A percentile compares a stretch with the other conserved stretches of the same genome.
Conservation (phyloP, 1,284 basidiomycete species). For the Moesziomyces sp. region DNA sequence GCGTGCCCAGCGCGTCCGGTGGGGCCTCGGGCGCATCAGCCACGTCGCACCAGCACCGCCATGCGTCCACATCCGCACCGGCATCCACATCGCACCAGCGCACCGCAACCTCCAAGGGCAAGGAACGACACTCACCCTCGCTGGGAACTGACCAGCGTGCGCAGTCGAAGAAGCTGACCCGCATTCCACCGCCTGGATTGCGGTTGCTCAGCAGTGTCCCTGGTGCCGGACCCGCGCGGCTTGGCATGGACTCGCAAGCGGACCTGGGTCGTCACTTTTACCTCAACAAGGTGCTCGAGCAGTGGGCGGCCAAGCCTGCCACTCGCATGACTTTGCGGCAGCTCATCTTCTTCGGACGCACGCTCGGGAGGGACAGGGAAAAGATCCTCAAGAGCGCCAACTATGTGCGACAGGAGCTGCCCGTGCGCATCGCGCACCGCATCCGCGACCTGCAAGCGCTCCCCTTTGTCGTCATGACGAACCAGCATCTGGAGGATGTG, state of each 20-base stretch:
- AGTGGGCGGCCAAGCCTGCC: constrained; percentile 80
- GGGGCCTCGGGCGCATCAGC: neutral
- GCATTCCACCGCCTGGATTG: constrained; percentile 9
- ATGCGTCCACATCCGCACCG: constrained; percentile 11
- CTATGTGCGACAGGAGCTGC: constrained; percentile 87
- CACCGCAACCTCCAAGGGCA: constrained; percentile 16
- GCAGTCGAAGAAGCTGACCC: neutral
- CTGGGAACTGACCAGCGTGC: neutral
- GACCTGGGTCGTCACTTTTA: constrained; percentile 76
- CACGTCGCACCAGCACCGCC: neutral
- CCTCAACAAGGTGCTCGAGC: constrained; percentile 82
- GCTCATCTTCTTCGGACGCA: constrained; percentile 73
- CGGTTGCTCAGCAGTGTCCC: constrained; percentile 13
- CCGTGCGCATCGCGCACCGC: constrained; percentile 86
- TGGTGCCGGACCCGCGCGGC: constrained; percentile 6
- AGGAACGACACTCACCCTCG: constrained; percentile 5
- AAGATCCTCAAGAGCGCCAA: constrained; percentile 75
- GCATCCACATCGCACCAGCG: constrained; percentile 1
- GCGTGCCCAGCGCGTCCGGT: neutral
- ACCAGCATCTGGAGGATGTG: constrained; percentile 83
- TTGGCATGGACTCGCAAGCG: constrained; percentile 37
- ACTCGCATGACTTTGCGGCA: constrained; percentile 82
- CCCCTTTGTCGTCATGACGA: constrained; percentile 87
- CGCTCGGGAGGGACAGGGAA: constrained; percentile 49
- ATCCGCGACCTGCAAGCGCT: constrained; percentile 85